Evolutionary conservation across 2,329 filamentous ascomycete genomes (phyloP).

Genomic region (Penicillium paneum): DNA sequence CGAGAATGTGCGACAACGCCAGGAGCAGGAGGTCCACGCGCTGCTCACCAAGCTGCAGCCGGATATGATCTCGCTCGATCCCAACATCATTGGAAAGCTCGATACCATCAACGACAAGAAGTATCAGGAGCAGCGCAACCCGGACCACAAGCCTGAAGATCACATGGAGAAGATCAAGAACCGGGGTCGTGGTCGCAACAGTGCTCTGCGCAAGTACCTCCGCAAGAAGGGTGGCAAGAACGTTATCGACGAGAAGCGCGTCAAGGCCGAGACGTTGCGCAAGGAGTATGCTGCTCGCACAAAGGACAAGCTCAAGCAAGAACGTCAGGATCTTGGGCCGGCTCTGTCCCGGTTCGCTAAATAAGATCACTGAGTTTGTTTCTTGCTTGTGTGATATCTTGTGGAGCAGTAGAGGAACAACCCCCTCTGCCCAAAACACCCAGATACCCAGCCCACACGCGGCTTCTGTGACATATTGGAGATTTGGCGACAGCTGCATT

Average conservation of each 20-base stretch:
- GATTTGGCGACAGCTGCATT: conserved; percentile 24
- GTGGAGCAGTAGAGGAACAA: conserved; percentile 7
- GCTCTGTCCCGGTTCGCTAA: conserved; percentile 80
- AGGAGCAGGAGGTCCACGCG: conserved; percentile 84
- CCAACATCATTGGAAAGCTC: conserved; percentile 84
- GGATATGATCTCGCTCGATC: conserved; percentile 94
- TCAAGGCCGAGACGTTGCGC: conserved; percentile 80
- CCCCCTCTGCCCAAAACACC: conserved; percentile 7
- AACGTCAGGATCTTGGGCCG: conserved; percentile 75
- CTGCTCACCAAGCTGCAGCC: conserved; percentile 92
- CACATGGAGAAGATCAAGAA: conserved; percentile 64
- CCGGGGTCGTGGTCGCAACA: conserved; percentile 83
- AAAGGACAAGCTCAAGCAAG: conserved; percentile 63
- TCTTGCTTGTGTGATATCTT: conserved; percentile 16
- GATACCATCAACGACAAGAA: conserved; percentile 78
- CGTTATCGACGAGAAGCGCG: conserved; percentile 89
- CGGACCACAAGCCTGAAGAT: conserved; percentile 67
- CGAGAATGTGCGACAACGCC: conserved; percentile 87
- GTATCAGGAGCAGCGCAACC: conserved; percentile 70
- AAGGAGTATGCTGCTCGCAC: conserved; percentile 65
- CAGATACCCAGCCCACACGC: conserved; percentile 26
- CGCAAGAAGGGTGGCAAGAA: conserved; percentile 91
- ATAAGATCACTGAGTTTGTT: conserved; percentile 48
- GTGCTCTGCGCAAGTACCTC: conserved; percentile 79
- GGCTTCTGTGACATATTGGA: conserved; percentile 21